Conservation (phyloP, 345 rosid species). For the Firmiana major region DNA sequence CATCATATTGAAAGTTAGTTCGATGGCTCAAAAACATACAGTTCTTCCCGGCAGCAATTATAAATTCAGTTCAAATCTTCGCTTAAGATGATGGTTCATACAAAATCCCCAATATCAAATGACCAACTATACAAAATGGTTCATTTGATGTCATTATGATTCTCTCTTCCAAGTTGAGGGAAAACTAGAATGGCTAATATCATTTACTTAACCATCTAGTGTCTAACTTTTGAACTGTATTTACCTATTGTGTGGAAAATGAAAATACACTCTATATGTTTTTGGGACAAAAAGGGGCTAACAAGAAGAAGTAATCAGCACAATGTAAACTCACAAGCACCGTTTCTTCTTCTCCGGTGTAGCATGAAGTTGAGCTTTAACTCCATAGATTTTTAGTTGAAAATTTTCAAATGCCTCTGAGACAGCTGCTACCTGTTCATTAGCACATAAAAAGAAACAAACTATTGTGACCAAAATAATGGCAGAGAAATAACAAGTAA, state of each 20-base stretch:
- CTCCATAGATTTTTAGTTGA: constrained; percentile 78
- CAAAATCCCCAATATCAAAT: not conserved
- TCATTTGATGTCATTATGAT: not conserved
- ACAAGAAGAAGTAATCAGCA: not conserved
- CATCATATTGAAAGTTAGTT: not conserved
- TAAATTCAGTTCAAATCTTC: not conserved
- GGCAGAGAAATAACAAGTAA: not conserved
- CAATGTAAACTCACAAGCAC: constrained; percentile 30
- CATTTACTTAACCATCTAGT: constrained; percentile 4
- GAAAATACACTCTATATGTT: not conserved
- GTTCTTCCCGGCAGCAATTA: not conserved
- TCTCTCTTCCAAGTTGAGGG: not conserved
- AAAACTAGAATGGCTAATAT: not conserved
- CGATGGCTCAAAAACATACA: not conserved
- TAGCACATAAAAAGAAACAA: constrained; percentile 7
- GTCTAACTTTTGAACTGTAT: not conserved
- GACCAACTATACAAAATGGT: constrained; percentile 16
- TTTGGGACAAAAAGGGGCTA: not conserved
- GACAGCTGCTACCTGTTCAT: constrained; percentile 68
- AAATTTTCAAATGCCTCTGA: constrained; percentile 92
- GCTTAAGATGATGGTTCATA: not conserved
- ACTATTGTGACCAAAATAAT: not conserved
- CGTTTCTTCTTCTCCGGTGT: constrained; percentile 94
- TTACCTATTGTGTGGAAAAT: not conserved
- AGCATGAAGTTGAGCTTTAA: constrained; percentile 80